Evolutionary conservation across 805 yeast species (phyloP).

Genomic region (Komagataella pseudopastoris): DNA sequence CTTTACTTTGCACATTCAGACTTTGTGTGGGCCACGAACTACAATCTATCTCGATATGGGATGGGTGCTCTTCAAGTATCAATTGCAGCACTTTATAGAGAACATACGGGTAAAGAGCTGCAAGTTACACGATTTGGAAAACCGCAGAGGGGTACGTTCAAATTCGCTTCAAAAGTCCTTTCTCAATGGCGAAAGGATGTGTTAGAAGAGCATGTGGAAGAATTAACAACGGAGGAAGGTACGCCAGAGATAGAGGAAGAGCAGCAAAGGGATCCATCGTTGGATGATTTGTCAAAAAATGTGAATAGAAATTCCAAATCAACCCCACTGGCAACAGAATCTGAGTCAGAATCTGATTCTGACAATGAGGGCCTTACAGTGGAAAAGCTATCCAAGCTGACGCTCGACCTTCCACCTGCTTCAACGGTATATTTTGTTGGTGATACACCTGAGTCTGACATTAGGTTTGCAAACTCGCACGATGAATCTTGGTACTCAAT

Average conservation of each 20-base stretch:
- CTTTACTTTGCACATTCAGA: conserved; percentile 86
- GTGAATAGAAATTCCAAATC: conserved; percentile 1
- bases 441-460: conserved; percentile 83
- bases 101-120: conserved; percentile 72
- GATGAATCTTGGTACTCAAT: conserved; percentile 79
- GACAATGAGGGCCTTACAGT: conserved; percentile 30
- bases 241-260: conserved; percentile 9
- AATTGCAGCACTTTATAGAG: conserved; percentile 72
- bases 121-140: conserved; percentile 79
- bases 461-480: conserved; percentile 77
- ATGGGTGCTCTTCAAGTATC: conserved; percentile 93
- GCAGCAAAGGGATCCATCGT: conserved; percentile 2
- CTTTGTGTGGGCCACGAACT: conserved; percentile 88
- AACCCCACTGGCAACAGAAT: conserved; percentile 13
- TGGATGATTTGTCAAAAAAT: not conserved
- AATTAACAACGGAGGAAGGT: conserved; percentile 11
- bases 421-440: conserved; percentile 83
- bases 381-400: conserved; percentile 27
- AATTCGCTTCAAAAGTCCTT: conserved; percentile 69
- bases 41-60: conserved; percentile 70
- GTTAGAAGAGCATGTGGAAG: conserved; percentile 59
- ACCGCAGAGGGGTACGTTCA: conserved; percentile 80
- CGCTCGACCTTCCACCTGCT: conserved; percentile 62
- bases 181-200: conserved; percentile 69
- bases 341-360: conserved; percentile 13